phyloP scores from a whole-genome alignment of 257 asterid species.

The Paulownia fortunei region DNA sequence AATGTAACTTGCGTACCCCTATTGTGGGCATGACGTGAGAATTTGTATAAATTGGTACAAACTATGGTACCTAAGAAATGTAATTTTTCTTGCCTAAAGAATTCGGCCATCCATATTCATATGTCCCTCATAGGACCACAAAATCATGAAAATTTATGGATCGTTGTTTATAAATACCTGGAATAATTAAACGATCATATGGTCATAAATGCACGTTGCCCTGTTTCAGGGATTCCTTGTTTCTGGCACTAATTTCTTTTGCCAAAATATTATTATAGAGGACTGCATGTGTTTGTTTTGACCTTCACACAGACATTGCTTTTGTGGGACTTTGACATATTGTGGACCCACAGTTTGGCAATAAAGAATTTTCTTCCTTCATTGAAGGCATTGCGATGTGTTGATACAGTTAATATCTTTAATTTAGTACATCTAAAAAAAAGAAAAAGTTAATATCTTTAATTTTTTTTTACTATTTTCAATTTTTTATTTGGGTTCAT shows the following conservation, averaged over 20 bases:
- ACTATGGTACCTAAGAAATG: neutral
- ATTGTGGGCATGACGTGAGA: too few relatives aligned
- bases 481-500: too few relatives aligned
- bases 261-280: neutral
- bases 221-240: neutral
- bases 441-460: too few relatives aligned
- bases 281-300: neutral
- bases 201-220: neutral
- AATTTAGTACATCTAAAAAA: too few relatives aligned
- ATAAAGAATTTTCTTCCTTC: too few relatives aligned
- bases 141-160: neutral
- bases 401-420: too few relatives aligned
- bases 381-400: too few relatives aligned
- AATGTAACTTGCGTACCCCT: too few relatives aligned
- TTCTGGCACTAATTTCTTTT: neutral
- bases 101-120: conserved; percentile 9
- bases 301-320: neutral
- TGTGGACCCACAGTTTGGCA: too few relatives aligned
- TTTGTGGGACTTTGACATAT: neutral
- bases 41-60: too few relatives aligned
- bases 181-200: neutral
- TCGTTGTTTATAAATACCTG: neutral
- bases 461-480: too few relatives aligned
- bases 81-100: neutral
- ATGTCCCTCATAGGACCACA: neutral